Base-by-base conservation (phyloP, 108 stramenopile genomes). In the Aurantiochytrium sp. region DNA sequence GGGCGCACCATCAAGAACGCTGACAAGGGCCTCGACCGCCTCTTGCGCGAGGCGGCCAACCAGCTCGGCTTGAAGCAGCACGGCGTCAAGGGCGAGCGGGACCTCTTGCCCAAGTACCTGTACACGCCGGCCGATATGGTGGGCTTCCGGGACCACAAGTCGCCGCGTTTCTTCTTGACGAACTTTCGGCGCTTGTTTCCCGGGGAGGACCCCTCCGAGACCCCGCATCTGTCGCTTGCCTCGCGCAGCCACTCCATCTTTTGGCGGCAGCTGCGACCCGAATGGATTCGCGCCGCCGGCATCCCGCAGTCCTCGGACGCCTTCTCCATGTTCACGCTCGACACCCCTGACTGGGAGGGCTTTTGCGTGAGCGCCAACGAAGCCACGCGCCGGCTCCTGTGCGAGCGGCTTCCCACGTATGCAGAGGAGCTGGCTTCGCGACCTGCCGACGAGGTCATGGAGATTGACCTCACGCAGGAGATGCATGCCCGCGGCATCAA, bases 231-330 rank as follows among this genome's bases (percentile, higher is more conserved):
- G 39, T 52, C 90, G 4, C 24, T 42, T 4, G 54, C 90, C 8
- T 55, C 91, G 19, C 53, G 93, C 4, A 86, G 86, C n/a, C 92
- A 93, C 22, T 90, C 88, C 41, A 69, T 94, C 12, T 87, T 94
- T 8, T 94, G 92, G 92, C 88, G 93, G 24, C 69, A 85, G 50
- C 90, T 93, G 15, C 92, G 93, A 32, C 93, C 93, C 24, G 93
- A 94, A 90, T 90, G 91, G n/a, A 89, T 94, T 21, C 15, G 52
- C 55, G 4, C 50, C 54, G 22, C 88, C 87, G 55, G 32, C 8
- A 4, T 24, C 4, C 91, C 92, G 24, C 87, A 92, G 27, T 89
- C 89, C 86, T 68, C 93, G 31, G 92, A 93, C 65, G 93, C 92
- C 22, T 81, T 87, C 27, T 31, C 81, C 15, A 52, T 88, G 52